A percentile compares a stretch with the other conserved stretches of the same genome.
Evolutionary conservation across 1,139 yeast genomes (phyloP).

Genomic region (Debaryomyces nepalensis): DNA sequence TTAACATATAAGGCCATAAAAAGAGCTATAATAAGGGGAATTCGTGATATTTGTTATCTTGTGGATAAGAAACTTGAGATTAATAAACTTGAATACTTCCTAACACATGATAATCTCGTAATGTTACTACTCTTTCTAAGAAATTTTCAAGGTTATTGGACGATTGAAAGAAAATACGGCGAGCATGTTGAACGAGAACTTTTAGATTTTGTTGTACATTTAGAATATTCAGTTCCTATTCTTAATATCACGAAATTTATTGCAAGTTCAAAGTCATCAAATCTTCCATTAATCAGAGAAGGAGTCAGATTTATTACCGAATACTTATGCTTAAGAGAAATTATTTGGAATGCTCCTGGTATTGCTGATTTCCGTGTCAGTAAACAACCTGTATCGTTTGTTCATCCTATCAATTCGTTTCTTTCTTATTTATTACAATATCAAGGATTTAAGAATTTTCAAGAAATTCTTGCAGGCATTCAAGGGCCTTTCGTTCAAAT

Average conservation of each 20-base stretch:
- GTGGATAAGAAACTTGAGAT: conserved; percentile 38
- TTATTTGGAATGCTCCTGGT: conserved; percentile 38
- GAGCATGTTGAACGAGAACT: conserved; percentile 69
- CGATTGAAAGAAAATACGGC: conserved; percentile 61
- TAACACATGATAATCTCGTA: conserved; percentile 36
- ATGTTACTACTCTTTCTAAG: conserved; percentile 48
- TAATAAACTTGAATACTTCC: conserved; percentile 28
- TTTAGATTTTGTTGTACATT: conserved; percentile 52
- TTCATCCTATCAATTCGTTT: conserved; percentile 63
- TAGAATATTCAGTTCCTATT: conserved; percentile 51
- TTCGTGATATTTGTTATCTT: conserved; percentile 50
- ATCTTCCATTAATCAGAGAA: conserved; percentile 24
- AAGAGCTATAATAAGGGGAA: conserved; percentile 37
- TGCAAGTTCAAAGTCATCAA: conserved; percentile 36
- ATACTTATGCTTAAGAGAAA: conserved; percentile 29
- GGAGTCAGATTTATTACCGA: conserved; percentile 28
- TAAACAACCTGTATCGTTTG: conserved; percentile 53
- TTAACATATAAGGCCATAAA: conserved; percentile 29
- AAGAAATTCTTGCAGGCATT: conserved; percentile 21
- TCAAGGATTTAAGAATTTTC: conserved; percentile 30
- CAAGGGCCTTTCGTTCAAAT: conserved; percentile 41
- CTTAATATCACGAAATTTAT: conserved; percentile 50
- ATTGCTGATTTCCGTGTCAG: conserved; percentile 51
- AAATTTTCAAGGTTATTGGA: conserved; percentile 62
- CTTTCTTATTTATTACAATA: conserved; percentile 47